Evolutionary conservation across 1,284 basidiomycete species (phyloP), one percentile per base, ranked within the genome.

Genomic region (Pseudozyma tsukubaensis): DNA sequence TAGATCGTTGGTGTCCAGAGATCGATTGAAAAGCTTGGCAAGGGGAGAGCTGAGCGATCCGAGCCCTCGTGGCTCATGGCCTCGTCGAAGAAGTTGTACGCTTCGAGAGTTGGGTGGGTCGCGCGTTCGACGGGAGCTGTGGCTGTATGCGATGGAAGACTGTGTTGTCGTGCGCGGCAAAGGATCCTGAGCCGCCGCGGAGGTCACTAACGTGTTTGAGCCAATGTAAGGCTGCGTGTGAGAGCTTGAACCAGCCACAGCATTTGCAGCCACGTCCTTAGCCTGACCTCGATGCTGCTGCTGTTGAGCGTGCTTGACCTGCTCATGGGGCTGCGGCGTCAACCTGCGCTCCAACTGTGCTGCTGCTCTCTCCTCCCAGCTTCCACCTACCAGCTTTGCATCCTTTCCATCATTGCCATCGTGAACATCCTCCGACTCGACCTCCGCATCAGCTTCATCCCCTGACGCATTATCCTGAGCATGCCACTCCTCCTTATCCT

Each of bases 31-130:
- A 13, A 75, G 52, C 16, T 63, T 75, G 48, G 72, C 72, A 0
- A 75, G 52, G 0, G 72, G 72, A 13, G 72, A 75, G 40, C 40
- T 64, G 45, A 74, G 60, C 9, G 71, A 74, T 16, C 71, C 71
- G 2, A 74, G 43, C 3, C 66, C 71, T 16, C 71, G 66, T 8
- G 72, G 54, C 48, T 67, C 72, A 18, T 50, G 62, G 32, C 53
- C 58, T 13, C 50, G 50, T n/a, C 50, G 61, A 7, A 61, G 54
- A 36, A 65, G 54, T 18, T 63, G 66, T 4, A 51, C 43, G 7
- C 42, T 53, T 7, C 66, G 48, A n/a, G 35, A 63, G 32, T 36
- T n/a, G 19, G 57, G 39, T 7, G 35, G 37, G 12, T 66, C 59
- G 50, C 59, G 55, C 1, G 52, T 53, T 7, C 55, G 55, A 9